phyloP scores from a whole-genome alignment of 495 filamentous ascomycete genomes.

The Penicillium cataractarum region DNA sequence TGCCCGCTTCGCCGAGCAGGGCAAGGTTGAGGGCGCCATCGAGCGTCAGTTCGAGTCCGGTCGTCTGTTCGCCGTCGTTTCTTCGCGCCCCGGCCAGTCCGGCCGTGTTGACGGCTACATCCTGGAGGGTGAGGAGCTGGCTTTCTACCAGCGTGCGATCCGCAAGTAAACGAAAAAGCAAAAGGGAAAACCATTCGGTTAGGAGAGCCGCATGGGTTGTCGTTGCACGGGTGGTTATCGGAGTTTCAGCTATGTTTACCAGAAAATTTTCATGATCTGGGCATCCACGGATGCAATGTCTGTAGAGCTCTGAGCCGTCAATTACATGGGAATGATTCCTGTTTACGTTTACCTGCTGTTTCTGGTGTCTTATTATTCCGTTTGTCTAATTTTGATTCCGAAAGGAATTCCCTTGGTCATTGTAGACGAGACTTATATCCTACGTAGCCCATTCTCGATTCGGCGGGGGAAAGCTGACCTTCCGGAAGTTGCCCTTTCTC shows the following conservation, averaged over 20 bases:
- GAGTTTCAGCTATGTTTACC: slow-evolving; percentile 53
- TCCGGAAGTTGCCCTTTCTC: too few species aligned
- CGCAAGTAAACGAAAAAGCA: slow-evolving; percentile 77
- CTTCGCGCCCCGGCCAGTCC: slow-evolving; percentile 93
- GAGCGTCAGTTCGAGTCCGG: slow-evolving; percentile 99
- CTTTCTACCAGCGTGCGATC: slow-evolving; percentile 98
- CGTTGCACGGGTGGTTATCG: slow-evolving; percentile 48
- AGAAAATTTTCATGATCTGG: slow-evolving; percentile 48
- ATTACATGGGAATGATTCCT: slow-evolving; percentile 44
- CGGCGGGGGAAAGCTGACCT: background rate
- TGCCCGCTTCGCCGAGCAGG: slow-evolving; percentile 71
- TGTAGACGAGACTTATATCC: background rate
- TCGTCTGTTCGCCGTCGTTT: slow-evolving; percentile 90
- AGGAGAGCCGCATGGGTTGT: slow-evolving; percentile 33
- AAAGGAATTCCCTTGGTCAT: background rate
- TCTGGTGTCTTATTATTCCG: background rate
- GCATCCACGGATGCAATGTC: slow-evolving; percentile 47
- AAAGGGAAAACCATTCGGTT: slow-evolving; percentile 37
- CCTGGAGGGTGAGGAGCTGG: slow-evolving; percentile 97
- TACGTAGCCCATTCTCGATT: too few species aligned
- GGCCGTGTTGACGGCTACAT: slow-evolving; percentile 97
- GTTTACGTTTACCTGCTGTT: slow-evolving; percentile 23
- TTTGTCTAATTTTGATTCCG: background rate
- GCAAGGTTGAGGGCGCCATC: slow-evolving; percentile 90
- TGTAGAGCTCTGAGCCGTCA: slow-evolving; percentile 50